These are phyloP conservation scores for Teunomyces lycoperdinae DNA, from an alignment of 805 yeast species.

Conservation along the genomic window DNA sequence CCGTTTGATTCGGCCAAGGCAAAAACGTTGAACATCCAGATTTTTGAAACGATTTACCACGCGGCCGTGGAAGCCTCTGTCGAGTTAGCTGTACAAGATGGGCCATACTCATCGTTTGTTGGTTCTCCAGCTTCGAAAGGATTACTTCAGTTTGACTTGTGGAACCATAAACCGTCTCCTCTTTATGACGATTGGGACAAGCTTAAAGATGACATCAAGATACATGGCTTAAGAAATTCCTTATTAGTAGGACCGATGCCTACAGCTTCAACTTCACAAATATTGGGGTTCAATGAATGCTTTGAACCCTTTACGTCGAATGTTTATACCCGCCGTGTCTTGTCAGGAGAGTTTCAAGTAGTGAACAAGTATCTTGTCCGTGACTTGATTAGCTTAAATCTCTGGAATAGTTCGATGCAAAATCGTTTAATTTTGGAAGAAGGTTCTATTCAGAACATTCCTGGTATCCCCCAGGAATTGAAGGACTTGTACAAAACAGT, in stretches of 20 bases:
- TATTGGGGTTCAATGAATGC: conserved; percentile 90
- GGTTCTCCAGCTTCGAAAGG: conserved; percentile 95
- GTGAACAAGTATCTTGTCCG: conserved; percentile 83
- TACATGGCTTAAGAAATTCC: conserved; percentile 81
- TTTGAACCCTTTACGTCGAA: conserved; percentile 96
- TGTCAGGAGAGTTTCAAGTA: conserved; percentile 91
- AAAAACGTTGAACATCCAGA: conserved; percentile 69
- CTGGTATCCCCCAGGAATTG: conserved; percentile 68
- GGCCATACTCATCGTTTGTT: conserved; percentile 67
- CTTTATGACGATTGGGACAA: conserved; percentile 80
- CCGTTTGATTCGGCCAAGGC: conserved; percentile 89
- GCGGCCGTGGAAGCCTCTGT: conserved; percentile 85
- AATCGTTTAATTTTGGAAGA: conserved; percentile 69
- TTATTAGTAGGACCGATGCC: conserved; percentile 95
- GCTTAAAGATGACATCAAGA: conserved; percentile 55
- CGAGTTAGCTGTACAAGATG: conserved; percentile 70
- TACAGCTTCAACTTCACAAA: conserved; percentile 96
- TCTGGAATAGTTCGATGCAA: conserved; percentile 82
- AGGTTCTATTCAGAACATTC: conserved; percentile 82
- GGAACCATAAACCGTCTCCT: conserved; percentile 76
- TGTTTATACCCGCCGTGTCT: conserved; percentile 83
- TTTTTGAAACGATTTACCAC: conserved; percentile 94
- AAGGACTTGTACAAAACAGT: conserved; percentile 87
- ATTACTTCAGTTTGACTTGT: conserved; percentile 77
- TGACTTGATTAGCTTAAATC: conserved; percentile 76